Percentiles rank a stretch among this genome's conserved stretches.
Conservation (phyloP, 768 basidiomycete species). For the Sarcodon aspratus region DNA sequence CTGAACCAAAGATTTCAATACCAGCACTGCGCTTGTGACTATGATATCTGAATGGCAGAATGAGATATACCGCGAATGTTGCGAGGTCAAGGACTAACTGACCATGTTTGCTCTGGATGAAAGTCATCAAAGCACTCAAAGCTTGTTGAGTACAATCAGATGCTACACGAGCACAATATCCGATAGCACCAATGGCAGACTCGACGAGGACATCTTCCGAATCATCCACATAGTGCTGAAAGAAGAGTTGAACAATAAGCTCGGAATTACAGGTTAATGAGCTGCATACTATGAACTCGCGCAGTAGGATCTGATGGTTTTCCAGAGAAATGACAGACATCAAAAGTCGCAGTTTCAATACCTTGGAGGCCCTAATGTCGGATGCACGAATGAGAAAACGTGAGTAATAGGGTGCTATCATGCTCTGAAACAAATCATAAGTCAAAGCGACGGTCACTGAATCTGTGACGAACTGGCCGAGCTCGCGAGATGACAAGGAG, state of each 20-base stretch:
- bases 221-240: constrained; percentile 76
- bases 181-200: constrained; percentile 70
- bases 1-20: constrained; percentile 79
- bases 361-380: constrained; percentile 58
- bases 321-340: constrained; percentile 51
- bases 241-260: background rate
- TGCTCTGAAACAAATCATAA: constrained; percentile 26
- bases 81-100: background rate
- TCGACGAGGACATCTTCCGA: constrained; percentile 59
- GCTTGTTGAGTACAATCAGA: constrained; percentile 65
- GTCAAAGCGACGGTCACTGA: too few relatives aligned
- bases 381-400: constrained; percentile 61
- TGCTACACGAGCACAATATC: constrained; percentile 55
- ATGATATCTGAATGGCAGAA: constrained; percentile 42
- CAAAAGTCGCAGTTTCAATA: constrained; percentile 66
- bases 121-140: constrained; percentile 60
- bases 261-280: background rate
- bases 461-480: constrained; percentile 43
- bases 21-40: constrained; percentile 72
- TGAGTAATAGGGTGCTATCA: constrained; percentile 51
- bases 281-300: constrained; percentile 67
- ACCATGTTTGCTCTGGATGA: constrained; percentile 73
- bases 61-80: background rate
- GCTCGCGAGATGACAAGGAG: constrained; percentile 50
- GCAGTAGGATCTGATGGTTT: constrained; percentile 59